Evolutionary conservation across 306 rosid genomes (phyloP).

Genomic region (Trichosanthes cucumerina): DNA sequence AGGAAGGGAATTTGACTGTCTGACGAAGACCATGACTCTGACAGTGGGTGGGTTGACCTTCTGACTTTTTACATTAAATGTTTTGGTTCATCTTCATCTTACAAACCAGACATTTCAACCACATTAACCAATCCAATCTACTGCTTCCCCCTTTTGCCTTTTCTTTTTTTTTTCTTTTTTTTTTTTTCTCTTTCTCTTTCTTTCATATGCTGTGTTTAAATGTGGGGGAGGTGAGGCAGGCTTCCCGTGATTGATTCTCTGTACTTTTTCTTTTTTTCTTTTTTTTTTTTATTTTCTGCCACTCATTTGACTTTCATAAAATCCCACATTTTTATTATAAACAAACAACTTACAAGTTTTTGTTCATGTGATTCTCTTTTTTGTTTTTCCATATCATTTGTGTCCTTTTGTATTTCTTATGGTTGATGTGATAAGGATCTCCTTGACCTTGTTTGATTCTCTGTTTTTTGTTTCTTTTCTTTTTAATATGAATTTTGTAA

Average conservation of each 20-base stretch:
- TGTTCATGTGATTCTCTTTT: neutral
- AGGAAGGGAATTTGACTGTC: slow-evolving; percentile 19
- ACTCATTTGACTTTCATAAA: slow-evolving; percentile 8
- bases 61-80: slow-evolving; percentile 28
- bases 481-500: neutral
- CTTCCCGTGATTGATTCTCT: slow-evolving; percentile 10
- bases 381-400: neutral
- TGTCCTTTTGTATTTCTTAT: neutral
- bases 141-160: too few relatives aligned
- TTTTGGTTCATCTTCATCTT: neutral
- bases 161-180: neutral
- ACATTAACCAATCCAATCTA: neutral
- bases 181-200: neutral
- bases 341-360: neutral
- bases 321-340: neutral
- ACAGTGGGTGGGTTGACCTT: slow-evolving; percentile 26
- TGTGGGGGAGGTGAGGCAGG: slow-evolving; percentile 10
- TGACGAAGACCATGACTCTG: slow-evolving; percentile 26
- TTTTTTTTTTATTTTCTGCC: neutral
- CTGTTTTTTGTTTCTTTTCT: neutral
- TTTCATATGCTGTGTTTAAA: neutral
- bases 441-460: neutral
- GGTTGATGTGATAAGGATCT: neutral
- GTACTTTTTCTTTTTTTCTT: neutral
- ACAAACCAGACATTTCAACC: neutral